These are phyloP conservation scores for Cucumis melo DNA, from an alignment of 306 rosid genomes.

Conservation along the genomic window DNA sequence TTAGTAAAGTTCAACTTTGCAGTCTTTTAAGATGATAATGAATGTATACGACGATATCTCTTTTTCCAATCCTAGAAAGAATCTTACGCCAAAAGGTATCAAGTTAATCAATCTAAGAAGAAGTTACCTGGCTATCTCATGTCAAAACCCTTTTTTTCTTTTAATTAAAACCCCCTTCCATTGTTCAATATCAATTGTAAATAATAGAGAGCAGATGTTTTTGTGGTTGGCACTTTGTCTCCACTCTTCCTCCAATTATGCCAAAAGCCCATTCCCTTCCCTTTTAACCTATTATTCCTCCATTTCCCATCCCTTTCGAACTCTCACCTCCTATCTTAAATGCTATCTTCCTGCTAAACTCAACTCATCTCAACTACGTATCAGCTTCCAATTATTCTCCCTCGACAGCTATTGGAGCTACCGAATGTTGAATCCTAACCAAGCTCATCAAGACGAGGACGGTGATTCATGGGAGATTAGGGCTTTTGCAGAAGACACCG, in stretches of 20 bases:
- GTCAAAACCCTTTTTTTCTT: background rate
- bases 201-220: slow-evolving; percentile 2
- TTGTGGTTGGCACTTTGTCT: slow-evolving; percentile 9
- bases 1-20: too few species aligned
- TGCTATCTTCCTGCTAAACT: background rate
- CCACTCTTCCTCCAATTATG: background rate
- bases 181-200: background rate
- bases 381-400: background rate
- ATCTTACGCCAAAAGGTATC: background rate
- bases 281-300: background rate
- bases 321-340: slow-evolving; percentile 5
- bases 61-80: too few species aligned
- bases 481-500: slow-evolving; percentile 83
- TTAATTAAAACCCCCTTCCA: background rate
- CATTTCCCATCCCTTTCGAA: slow-evolving; percentile 7
- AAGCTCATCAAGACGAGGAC: slow-evolving; percentile 37
- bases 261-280: slow-evolving; percentile 1
- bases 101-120: background rate
- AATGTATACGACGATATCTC: too few species aligned
- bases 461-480: slow-evolving; percentile 89
- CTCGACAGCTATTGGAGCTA: background rate
- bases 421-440: slow-evolving; percentile 24
- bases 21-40: too few species aligned
- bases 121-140: background rate
- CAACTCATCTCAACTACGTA: background rate